phyloP scores from a whole-genome alignment of 345 rosid genomes.

The Noccaea bulbosa region DNA sequence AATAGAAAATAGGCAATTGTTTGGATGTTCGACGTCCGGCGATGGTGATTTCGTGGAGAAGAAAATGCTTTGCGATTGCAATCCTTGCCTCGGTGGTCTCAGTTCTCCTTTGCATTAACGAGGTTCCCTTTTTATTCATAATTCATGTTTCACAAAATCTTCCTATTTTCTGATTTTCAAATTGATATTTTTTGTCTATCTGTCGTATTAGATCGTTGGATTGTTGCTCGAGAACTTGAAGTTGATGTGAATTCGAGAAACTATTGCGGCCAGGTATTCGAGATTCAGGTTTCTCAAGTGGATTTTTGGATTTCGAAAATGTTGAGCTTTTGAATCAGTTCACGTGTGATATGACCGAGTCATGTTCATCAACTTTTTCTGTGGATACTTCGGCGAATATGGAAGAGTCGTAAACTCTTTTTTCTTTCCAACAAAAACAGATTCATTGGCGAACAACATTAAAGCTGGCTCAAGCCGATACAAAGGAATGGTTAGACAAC shows the following conservation, averaged over 20 bases:
- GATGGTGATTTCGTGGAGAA: conserved; percentile 98
- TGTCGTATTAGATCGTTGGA: conserved; percentile 61
- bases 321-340: too few relatives aligned
- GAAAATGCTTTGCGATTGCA: conserved; percentile 88
- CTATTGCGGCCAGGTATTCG: conserved; percentile 91
- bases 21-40: conserved; percentile 98
- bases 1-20: conserved; percentile 79
- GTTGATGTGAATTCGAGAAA: conserved; percentile 96
- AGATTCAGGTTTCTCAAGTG: conserved; percentile 10
- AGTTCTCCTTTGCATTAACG: too few relatives aligned
- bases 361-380: too few relatives aligned
- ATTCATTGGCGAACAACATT: too few relatives aligned
- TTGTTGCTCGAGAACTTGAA: conserved; percentile 88
- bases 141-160: neutral
- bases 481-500: too few relatives aligned
- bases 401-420: too few relatives aligned
- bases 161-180: neutral
- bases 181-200: neutral
- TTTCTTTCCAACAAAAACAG: too few relatives aligned
- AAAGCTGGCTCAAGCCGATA: too few relatives aligned
- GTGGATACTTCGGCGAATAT: too few relatives aligned
- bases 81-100: conserved; percentile 95
- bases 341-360: too few relatives aligned
- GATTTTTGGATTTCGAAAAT: too few relatives aligned
- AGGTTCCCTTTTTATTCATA: conserved; percentile 48